phyloP scores from a whole-genome alignment of 176 grass and related monocot genomes.

The Tillandsia fasciculata region DNA sequence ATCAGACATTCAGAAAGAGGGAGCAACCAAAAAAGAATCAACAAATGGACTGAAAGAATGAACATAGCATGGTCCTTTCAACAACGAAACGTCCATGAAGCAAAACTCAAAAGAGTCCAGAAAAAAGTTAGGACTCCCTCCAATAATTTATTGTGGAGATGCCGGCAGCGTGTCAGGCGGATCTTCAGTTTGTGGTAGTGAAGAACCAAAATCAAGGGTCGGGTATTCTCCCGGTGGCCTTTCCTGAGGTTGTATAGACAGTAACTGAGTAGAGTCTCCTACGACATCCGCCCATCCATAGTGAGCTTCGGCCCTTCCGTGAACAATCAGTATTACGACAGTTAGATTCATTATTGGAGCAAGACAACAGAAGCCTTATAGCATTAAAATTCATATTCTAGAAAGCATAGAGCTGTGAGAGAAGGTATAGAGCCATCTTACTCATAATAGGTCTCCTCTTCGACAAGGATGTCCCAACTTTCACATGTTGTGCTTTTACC shows the following conservation, averaged over 20 bases:
- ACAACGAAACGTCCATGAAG: slow-evolving; percentile 35
- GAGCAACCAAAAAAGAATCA: slow-evolving; percentile 39
- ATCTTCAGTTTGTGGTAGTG: slow-evolving; percentile 27
- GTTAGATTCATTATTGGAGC: not conserved
- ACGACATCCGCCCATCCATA: slow-evolving; percentile 96
- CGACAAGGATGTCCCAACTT: slow-evolving; percentile 79
- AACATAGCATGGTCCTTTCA: slow-evolving; percentile 27
- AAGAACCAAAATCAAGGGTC: slow-evolving; percentile 45
- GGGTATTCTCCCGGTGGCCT: slow-evolving; percentile 60
- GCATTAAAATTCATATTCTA: not conserved
- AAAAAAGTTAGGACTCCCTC: slow-evolving; percentile 11
- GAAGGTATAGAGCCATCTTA: slow-evolving; percentile 29
- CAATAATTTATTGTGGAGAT: slow-evolving; percentile 29
- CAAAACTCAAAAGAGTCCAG: slow-evolving; percentile 33
- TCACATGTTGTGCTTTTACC: slow-evolving; percentile 90
- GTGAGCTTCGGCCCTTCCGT: slow-evolving; percentile 60
- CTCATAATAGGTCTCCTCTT: slow-evolving; percentile 95
- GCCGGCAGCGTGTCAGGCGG: slow-evolving; percentile 30
- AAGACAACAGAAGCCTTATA: not conserved
- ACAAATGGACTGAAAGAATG: slow-evolving; percentile 30
- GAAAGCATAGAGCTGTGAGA: not conserved
- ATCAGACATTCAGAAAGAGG: not conserved
- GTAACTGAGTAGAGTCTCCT: slow-evolving; percentile 71
- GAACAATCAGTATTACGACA: not conserved
- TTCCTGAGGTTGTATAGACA: slow-evolving; percentile 62